Percentiles rank a stretch among this genome's conserved stretches.
phyloP scores from a whole-genome alignment of 371 early-diverging fungal genomes.

The Mucor circinelloides region DNA sequence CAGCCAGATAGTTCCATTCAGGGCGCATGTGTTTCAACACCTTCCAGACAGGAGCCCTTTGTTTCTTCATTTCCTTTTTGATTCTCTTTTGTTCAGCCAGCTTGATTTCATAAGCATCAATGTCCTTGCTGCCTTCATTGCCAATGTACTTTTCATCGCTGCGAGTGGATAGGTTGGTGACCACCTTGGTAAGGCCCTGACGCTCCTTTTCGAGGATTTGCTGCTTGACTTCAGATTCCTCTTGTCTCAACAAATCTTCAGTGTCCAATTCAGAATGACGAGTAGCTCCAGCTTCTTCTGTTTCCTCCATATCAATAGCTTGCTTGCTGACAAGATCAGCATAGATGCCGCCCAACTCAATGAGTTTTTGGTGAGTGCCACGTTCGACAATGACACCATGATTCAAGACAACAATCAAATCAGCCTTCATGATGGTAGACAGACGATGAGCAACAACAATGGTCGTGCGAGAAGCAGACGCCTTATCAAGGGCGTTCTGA shows the following conservation, averaged over 20 bases:
- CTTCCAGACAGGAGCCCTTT: slow-evolving; percentile 8
- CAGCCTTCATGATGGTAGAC: slow-evolving; percentile 74
- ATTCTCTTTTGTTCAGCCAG: slow-evolving; percentile 40
- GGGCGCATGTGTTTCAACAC: slow-evolving; percentile 24
- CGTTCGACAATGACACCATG: slow-evolving; percentile 68
- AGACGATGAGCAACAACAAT: slow-evolving; percentile 89
- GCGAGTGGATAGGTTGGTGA: neutral
- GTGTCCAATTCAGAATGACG: neutral
- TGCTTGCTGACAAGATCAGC: slow-evolving; percentile 54
- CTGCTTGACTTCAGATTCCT: slow-evolving; percentile 23
- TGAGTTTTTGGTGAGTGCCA: slow-evolving; percentile 65
- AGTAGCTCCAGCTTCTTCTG: neutral
- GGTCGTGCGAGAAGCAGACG: slow-evolving; percentile 74
- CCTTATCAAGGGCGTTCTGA: slow-evolving; percentile 73
- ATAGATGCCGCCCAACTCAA: slow-evolving; percentile 45
- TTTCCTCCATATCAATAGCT: slow-evolving; percentile 3
- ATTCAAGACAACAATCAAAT: slow-evolving; percentile 76
- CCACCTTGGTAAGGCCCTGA: neutral
- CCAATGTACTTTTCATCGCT: neutral
- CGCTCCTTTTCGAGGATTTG: slow-evolving; percentile 19
- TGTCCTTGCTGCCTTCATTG: neutral
- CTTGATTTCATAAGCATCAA: slow-evolving; percentile 43
- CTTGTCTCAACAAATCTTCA: slow-evolving; percentile 5
- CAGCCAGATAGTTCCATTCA: slow-evolving; percentile 35
- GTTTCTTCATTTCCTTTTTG: slow-evolving; percentile 35